These are phyloP conservation scores for Nicotiana sylvestris DNA, from an alignment of 257 asterid genomes.

Conservation along the genomic window DNA sequence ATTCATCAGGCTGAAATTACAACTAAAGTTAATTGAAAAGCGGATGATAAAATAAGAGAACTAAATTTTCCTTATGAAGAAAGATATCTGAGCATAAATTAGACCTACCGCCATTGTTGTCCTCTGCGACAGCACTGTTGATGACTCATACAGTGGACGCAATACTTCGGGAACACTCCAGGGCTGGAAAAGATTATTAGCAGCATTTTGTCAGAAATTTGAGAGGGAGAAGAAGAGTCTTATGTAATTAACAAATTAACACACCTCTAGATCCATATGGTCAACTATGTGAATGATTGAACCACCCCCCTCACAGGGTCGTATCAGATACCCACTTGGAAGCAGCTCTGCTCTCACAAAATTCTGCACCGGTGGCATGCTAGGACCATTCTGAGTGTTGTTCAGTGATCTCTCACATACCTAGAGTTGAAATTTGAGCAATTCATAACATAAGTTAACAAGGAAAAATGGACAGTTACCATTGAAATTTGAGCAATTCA, in stretches of 20 bases:
- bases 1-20: background rate
- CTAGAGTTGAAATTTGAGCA: conserved; percentile 24
- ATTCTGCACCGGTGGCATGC: conserved; percentile 84
- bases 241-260: background rate
- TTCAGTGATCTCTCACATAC: conserved; percentile 91
- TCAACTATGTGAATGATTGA: conserved; percentile 92
- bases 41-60: background rate
- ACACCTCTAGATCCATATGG: conserved; percentile 87
- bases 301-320: conserved; percentile 99
- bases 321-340: conserved; percentile 87
- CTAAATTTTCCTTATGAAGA: background rate
- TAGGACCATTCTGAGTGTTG: conserved; percentile 95
- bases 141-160: conserved; percentile 89
- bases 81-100: background rate
- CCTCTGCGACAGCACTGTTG: conserved; percentile 80
- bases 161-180: conserved; percentile 97
- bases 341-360: conserved; percentile 89
- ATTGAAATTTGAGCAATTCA: background rate
- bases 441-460: background rate
- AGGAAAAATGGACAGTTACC: background rate
- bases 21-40: background rate
- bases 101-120: conserved; percentile 76
- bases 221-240: background rate
- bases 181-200: conserved; percentile 45
- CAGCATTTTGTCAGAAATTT: background rate